Evolutionary conservation across 495 filamentous ascomycete genomes (phyloP), one percentile per base, ranked within the genome.

Genomic region (Platismatia glauca): DNA sequence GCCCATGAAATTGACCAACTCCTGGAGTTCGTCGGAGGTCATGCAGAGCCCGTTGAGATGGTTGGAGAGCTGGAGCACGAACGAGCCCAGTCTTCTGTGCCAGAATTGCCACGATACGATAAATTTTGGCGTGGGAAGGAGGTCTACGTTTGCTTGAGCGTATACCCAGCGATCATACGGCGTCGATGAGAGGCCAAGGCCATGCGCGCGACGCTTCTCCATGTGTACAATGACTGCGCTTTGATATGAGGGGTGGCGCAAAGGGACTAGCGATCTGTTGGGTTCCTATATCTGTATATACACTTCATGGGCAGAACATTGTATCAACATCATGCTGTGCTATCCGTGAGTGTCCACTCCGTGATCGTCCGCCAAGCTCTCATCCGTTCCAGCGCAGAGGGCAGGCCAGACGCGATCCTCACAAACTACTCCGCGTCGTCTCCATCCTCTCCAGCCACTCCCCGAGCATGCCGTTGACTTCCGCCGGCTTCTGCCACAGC

Each of bases 401-500:
- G 41, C 34, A 4, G 9, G 34, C 46, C 24, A 6, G 12, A 15
- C 37, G 7, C 22, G 11, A 34, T 9, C 1, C n/a, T 59, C 43
- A 53, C 59, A 66, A 16, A 0, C 3, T 37, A 33, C 53, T 60
- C n/a, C 75, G 71, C 15, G 39, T 31, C 13, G 41, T 18, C 38
- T 63, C 52, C 24, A 78, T 67, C 52, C 74, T 71, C 58, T 80
- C 74, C 66, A 85, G 69, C 76, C 81, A 85, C 27, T 62, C 64
- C 31, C 71, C 69, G 61, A 83, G 70, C 62, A 76, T 70, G 12
- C 66, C 71, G 71, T 83, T 82, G 4, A 78, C 77, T 68, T 85
- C 79, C n/a, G 72, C 77, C 0, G 87, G 82, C 66, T 76, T 78
- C 74, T 91, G 82, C 77, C 79, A 80, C 63, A 88, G 66, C 31